Evolutionary conservation across 257 asterid species (phyloP).

Genomic region (Solanum sitiens): DNA sequence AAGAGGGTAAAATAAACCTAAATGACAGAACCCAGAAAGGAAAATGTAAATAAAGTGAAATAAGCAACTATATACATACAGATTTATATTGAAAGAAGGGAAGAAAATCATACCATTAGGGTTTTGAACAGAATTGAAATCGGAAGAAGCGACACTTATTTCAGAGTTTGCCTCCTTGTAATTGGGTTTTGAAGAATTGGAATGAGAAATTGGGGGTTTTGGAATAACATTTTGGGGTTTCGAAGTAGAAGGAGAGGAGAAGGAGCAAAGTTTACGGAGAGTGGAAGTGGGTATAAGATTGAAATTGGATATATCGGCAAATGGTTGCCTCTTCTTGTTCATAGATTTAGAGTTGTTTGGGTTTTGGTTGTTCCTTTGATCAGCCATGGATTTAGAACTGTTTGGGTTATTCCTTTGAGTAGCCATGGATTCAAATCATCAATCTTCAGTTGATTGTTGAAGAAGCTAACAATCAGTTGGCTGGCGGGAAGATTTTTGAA

Average conservation of each 20-base stretch:
- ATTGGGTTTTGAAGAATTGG: not conserved
- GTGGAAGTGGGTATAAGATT: slow-evolving; percentile 32
- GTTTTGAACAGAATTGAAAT: slow-evolving; percentile 16
- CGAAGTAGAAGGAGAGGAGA: not conserved
- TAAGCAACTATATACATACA: not conserved
- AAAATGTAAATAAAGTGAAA: not conserved
- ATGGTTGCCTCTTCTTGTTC: slow-evolving; percentile 19
- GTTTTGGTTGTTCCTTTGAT: not conserved
- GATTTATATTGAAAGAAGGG: not conserved
- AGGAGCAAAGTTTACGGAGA: slow-evolving; percentile 29
- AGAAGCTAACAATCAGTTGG: not conserved
- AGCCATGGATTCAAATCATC: not conserved
- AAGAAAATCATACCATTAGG: slow-evolving; percentile 14
- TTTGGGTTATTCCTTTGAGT: not conserved
- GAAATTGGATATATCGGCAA: slow-evolving; percentile 34
- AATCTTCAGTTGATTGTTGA: not conserved
- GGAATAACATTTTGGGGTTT: not conserved
- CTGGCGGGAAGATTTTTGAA: not conserved
- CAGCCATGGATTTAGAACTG: not conserved
- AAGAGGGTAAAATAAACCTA: not conserved
- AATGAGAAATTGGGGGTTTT: slow-evolving; percentile 18
- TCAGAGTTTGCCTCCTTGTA: slow-evolving; percentile 21
- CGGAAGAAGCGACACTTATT: slow-evolving; percentile 48
- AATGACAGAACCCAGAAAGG: not conserved
- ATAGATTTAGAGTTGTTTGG: not conserved